Conservation (phyloP, 179 eudicot species). For the Silene coronaria region DNA sequence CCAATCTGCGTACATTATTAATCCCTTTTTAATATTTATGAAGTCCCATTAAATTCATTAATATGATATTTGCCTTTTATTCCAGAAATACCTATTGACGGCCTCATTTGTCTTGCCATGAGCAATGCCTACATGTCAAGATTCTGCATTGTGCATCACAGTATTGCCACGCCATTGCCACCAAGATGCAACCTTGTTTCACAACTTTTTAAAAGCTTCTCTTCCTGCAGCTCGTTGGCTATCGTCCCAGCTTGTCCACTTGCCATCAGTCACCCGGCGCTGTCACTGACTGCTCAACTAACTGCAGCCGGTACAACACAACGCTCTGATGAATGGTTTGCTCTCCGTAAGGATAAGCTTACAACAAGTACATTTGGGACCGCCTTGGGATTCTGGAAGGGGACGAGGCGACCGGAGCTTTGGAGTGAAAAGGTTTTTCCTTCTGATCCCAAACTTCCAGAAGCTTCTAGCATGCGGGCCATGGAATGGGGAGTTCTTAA, state of each 20-base stretch:
- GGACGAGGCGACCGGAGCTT: constrained; percentile 67
- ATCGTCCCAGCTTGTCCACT: constrained; percentile 25
- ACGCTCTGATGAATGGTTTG: constrained; percentile 90
- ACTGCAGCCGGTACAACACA: constrained; percentile 55
- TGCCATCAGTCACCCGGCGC: constrained; percentile 22
- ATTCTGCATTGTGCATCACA: constrained; percentile 45
- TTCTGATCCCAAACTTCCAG: constrained; percentile 22
- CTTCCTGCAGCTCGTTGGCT: constrained; percentile 34
- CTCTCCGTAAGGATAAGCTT: constrained; percentile 75
- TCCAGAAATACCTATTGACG: constrained; percentile 16
- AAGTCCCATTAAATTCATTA: constrained; percentile 10
- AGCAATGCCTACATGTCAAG: constrained; percentile 54
- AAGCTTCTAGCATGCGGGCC: constrained; percentile 35
- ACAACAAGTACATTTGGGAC: constrained; percentile 94
- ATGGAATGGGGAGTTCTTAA: constrained; percentile 89
- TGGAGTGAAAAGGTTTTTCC: constrained; percentile 83
- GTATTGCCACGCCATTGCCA: constrained; percentile 30
- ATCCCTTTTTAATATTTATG: background rate
- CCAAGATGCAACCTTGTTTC: constrained; percentile 22
- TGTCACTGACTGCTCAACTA: constrained; percentile 31
- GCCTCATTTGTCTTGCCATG: constrained; percentile 35
- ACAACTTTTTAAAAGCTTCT: constrained; percentile 35
- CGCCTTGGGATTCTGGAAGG: constrained; percentile 89
- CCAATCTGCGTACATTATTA: background rate
- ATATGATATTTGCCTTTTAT: constrained; percentile 15